Evolutionary conservation across 768 basidiomycete species (phyloP).

Genomic region (Termitomyces sp.): DNA sequence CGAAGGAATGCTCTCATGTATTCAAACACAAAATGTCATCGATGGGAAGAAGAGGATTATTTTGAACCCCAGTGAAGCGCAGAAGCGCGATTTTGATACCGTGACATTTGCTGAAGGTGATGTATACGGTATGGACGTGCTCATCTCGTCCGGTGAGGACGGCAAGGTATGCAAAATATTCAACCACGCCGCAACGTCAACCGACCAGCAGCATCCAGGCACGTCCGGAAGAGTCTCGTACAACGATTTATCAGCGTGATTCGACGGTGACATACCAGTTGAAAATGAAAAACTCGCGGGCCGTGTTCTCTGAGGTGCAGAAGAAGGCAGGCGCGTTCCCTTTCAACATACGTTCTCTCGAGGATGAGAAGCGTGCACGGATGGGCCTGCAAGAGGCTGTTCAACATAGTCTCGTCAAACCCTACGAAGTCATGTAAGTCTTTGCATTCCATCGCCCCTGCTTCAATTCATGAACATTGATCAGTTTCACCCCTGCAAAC

Average conservation of each 20-base stretch:
- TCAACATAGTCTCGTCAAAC: constrained; percentile 88
- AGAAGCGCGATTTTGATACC: constrained; percentile 82
- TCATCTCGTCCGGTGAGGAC: constrained; percentile 83
- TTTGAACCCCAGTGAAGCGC: constrained; percentile 79
- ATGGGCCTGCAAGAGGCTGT: constrained; percentile 96
- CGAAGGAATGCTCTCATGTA: constrained; percentile 90
- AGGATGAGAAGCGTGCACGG: constrained; percentile 93
- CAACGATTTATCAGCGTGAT: constrained; percentile 90
- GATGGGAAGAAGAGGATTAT: constrained; percentile 97
- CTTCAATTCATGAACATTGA: constrained; percentile 2
- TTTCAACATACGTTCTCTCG: constrained; percentile 90
- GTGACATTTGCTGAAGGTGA: constrained; percentile 88
- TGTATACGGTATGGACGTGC: constrained; percentile 91
- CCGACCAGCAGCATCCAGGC: constrained; percentile 48
- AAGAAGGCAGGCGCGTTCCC: constrained; percentile 98
- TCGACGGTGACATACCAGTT: constrained; percentile 86
- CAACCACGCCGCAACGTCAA: neutral
- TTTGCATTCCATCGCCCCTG: neutral
- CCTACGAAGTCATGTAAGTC: constrained; percentile 88
- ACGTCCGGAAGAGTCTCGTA: constrained; percentile 82
- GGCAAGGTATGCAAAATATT: constrained; percentile 62
- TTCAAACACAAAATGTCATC: constrained; percentile 90
- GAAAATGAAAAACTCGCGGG: constrained; percentile 96
- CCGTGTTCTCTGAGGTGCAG: constrained; percentile 96
- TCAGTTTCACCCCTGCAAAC: constrained; percentile 74